phyloP scores from a whole-genome alignment of 2,329 filamentous ascomycete species.

The Aspergillus ibericus region DNA sequence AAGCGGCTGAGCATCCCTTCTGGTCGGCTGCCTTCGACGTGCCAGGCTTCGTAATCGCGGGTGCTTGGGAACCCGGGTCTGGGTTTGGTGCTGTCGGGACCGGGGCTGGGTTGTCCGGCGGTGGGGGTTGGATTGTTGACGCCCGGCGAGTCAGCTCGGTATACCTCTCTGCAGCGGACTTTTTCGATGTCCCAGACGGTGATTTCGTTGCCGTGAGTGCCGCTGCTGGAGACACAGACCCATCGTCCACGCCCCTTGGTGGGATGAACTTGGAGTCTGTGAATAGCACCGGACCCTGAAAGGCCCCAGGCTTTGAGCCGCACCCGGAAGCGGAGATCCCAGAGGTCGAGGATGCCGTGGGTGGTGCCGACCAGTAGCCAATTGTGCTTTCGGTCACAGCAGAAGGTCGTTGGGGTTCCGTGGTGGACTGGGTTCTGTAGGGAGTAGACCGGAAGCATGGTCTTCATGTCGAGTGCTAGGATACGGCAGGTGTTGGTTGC shows the following conservation, averaged over 20 bases:
- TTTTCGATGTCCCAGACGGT: constrained; percentile 96
- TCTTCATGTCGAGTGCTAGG: constrained; percentile 79
- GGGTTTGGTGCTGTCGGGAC: constrained; percentile 28
- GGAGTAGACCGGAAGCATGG: constrained; percentile 77
- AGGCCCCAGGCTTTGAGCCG: constrained; percentile 86
- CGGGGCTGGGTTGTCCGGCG: constrained; percentile 54
- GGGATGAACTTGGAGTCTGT: constrained; percentile 76
- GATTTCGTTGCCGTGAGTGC: constrained; percentile 75
- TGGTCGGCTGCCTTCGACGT: constrained; percentile 83
- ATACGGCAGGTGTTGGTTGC: constrained; percentile 85
- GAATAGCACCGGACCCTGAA: constrained; percentile 75
- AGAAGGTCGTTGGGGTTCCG: constrained; percentile 88
- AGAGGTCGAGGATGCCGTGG: constrained; percentile 88
- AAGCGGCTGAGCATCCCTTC: constrained; percentile 87
- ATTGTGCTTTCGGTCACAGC: constrained; percentile 78
- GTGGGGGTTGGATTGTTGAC: constrained; percentile 18
- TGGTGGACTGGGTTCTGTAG: constrained; percentile 88
- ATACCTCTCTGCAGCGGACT: constrained; percentile 82
- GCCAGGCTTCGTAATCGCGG: constrained; percentile 77
- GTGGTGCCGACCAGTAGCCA: constrained; percentile 92
- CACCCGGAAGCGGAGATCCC: constrained; percentile 94
- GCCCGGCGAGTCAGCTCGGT: constrained; percentile 57
- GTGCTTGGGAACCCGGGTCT: constrained; percentile 23
- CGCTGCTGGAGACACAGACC: constrained; percentile 86
- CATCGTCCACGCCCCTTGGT: constrained; percentile 75